Base-by-base conservation (phyloP, 2,329 filamentous ascomycete species). In the Apiospora malaysiana region DNA sequence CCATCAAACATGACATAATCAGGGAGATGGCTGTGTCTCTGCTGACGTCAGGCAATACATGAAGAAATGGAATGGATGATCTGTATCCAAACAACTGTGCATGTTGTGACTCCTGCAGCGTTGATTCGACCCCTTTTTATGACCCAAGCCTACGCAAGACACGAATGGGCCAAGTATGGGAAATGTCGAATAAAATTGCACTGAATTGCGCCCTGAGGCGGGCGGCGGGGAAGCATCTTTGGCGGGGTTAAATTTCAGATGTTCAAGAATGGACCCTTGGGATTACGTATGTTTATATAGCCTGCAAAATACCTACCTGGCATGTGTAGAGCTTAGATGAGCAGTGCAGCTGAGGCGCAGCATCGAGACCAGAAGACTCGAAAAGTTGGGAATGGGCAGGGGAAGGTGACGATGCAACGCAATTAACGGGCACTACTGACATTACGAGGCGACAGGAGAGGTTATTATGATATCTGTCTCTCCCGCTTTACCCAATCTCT, bases 231-330 rank as follows among this genome's bases (percentile, higher is more conserved):
- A 45, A 45, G 56, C 21, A 63, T 18, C 21, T n/a, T 63, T 63
- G 56, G 56, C 27, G 56, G 56, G 56, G 56, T 63, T 63, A 63
- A 63, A 63, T 63, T 63, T 40, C 56, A 63, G 56, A 63, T 63
- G 32, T 18, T 32, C 56, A 63, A 40, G 56, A 63, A 63, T 63
- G 56, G 56, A 63, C 56, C 56, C 56, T 40, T 40, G 8, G 56
- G 27, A 63, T 63, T 63, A 63, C 56, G 56, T 63, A 45, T 45
- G 42, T 45, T 16, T 14, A 59, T 45, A 45, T 14, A 59, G 27
- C 49, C 49, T 56, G 32, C 32, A 32, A 42, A 9, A 42, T 42
- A 42, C 25, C 18, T 56, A 25, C n/a, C n/a, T n/a, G 6, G 32
- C 6, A 32, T 3, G 32, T 6, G 6, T 56, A n/a, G 51, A 59